These are phyloP conservation scores for Crucibulum laeve DNA, from an alignment of 768 basidiomycete genomes.

Conservation along the genomic window DNA sequence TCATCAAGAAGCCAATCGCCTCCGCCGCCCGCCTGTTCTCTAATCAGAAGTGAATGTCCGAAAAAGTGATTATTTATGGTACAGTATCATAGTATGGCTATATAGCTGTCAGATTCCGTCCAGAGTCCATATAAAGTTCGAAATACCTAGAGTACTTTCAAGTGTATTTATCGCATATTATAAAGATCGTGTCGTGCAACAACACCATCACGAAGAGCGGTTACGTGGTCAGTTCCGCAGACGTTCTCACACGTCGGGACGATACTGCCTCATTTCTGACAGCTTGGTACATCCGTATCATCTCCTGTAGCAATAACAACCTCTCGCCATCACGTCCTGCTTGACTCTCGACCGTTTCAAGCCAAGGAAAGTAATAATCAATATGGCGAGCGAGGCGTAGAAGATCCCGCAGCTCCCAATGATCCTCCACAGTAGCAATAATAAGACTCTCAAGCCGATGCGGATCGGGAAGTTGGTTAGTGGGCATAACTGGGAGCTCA, in stretches of 20 bases:
- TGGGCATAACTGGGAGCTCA: constrained; percentile 9
- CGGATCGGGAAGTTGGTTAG: constrained; percentile 6
- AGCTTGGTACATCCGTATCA: constrained; percentile 23
- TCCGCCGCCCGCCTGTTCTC: too few species aligned
- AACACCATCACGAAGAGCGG: too few species aligned
- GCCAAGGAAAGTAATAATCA: constrained; percentile 19
- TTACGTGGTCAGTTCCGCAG: too few species aligned
- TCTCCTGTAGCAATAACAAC: constrained; percentile 22
- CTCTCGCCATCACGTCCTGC: constrained; percentile 15
- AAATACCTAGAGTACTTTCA: too few species aligned
- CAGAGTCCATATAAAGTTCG: too few species aligned
- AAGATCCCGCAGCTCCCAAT: constrained; percentile 17
- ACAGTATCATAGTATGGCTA: too few species aligned
- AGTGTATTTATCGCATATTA: too few species aligned
- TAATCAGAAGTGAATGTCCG: too few species aligned
- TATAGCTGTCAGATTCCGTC: too few species aligned
- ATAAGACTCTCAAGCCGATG: constrained; percentile 17
- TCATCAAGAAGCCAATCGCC: too few species aligned
- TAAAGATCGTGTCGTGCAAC: too few species aligned
- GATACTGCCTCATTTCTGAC: constrained; percentile 19
- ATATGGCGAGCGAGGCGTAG: constrained; percentile 20
- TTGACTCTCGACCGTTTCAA: constrained; percentile 12
- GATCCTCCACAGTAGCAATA: constrained; percentile 17
- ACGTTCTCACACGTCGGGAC: not conserved
- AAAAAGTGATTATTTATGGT: too few species aligned